Conservation (phyloP, 2,329 filamentous ascomycete genomes). For the Colletotrichum caudatum region DNA sequence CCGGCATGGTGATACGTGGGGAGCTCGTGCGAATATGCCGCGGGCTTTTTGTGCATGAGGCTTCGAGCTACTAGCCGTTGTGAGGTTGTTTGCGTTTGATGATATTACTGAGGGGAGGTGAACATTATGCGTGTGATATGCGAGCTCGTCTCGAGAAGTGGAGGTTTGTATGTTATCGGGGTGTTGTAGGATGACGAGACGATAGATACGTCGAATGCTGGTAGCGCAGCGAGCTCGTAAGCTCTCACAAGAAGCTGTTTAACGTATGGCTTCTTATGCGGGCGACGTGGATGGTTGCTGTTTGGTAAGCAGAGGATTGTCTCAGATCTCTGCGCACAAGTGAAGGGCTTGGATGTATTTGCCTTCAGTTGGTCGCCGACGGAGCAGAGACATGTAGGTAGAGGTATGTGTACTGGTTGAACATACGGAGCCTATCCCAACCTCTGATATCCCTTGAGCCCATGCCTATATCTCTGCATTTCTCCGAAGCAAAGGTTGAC, state of each 20-base stretch:
- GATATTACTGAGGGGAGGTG: neutral
- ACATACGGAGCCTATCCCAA: neutral
- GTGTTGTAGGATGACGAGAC: neutral
- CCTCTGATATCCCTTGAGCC: neutral
- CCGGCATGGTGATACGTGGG: neutral
- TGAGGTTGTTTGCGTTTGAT: constrained; percentile 8
- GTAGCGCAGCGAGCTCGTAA: neutral
- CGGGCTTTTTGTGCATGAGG: neutral
- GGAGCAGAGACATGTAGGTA: too few relatives aligned
- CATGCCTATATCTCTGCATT: neutral
- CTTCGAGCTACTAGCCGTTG: neutral
- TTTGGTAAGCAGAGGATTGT: neutral
- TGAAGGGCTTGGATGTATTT: neutral
- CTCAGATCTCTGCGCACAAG: neutral
- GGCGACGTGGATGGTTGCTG: neutral
- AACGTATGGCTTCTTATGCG: neutral
- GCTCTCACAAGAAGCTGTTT: constrained; percentile 8
- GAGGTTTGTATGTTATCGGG: neutral
- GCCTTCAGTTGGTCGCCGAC: neutral
- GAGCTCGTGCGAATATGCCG: constrained; percentile 3
- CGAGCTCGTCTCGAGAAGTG: neutral
- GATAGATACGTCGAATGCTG: neutral
- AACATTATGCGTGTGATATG: neutral
- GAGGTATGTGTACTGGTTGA: neutral
- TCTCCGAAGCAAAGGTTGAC: neutral